Percentiles rank a stretch among this genome's conserved stretches.
These are phyloP conservation scores for Trypanosoma mega DNA, from an alignment of 208 protist species.

Conservation along the genomic window DNA sequence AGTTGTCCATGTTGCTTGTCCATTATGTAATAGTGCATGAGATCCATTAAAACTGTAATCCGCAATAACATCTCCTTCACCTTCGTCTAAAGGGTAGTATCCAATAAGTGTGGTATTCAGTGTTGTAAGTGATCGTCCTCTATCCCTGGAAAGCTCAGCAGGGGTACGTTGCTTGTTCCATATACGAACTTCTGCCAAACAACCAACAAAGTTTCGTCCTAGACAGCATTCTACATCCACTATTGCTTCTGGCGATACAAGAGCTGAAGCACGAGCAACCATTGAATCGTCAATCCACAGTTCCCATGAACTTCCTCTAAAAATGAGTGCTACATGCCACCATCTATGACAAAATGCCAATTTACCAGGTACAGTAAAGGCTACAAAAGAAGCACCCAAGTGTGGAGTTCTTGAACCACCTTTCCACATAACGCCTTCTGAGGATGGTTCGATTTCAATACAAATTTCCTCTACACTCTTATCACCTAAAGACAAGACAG, in stretches of 20 bases:
- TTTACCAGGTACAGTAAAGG: slow-evolving; percentile 52
- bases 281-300: slow-evolving; percentile 73
- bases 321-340: slow-evolving; percentile 90
- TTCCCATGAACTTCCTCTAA: slow-evolving; percentile 81
- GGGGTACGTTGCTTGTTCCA: slow-evolving; percentile 63
- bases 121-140: slow-evolving; percentile 48
- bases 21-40: slow-evolving; percentile 58
- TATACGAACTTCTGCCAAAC: slow-evolving; percentile 79
- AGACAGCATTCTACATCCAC: slow-evolving; percentile 58
- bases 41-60: slow-evolving; percentile 59
- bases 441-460: slow-evolving; percentile 65
- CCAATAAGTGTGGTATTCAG: slow-evolving; percentile 55
- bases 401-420: slow-evolving; percentile 79
- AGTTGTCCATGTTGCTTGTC: slow-evolving; percentile 48
- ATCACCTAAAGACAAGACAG: slow-evolving; percentile 81
- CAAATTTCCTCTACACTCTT: slow-evolving; percentile 81
- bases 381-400: slow-evolving; percentile 72
- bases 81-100: slow-evolving; percentile 86
- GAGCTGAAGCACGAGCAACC: slow-evolving; percentile 39
- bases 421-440: slow-evolving; percentile 71
- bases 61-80: slow-evolving; percentile 66
- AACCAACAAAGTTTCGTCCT: slow-evolving; percentile 78
- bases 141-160: slow-evolving; percentile 68
- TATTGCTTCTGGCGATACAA: slow-evolving; percentile 64
- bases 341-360: slow-evolving; percentile 56